Base-by-base conservation (phyloP, 305 asterid genomes). In the Fraxinus sp. region DNA sequence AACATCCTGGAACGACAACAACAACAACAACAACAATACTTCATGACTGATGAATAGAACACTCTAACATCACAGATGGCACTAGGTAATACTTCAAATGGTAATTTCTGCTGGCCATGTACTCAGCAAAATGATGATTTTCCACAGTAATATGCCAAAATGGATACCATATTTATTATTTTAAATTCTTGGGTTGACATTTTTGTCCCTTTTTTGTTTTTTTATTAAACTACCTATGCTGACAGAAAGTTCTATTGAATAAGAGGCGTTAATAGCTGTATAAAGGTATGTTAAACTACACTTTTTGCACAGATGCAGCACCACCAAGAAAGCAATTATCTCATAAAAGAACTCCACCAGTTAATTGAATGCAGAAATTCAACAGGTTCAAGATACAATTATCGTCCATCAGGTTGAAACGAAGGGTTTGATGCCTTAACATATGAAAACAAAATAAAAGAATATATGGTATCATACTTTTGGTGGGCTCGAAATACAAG, bases 1-100 rank as follows among this genome's bases (percentile, higher is more conserved):
- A 80, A 95, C 99, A 85, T 95, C 99, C 99, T 95, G 94, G 84
- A 84, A 83, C 18, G 33, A n/a, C n/a, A n/a, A 79, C 72, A 28
- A 30, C 32, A 30, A 30, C 32, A 77, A 78, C 75, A 77, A 78
- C 76, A 74, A 35, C 76, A 75, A 83, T 76, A 74, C 33, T 75
- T 77, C 32, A 66, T 77, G 28, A 72, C 41, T 13, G 7, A 37
- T 32, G 70, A 55, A 18, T 5, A n/a, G 37, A 74, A 20, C 74
- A 44, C 37, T 68, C 46, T 73, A 55, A 79, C 37, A 20, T n/a
- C 77, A 71, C 57, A 85, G 74, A 68, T 32, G 22, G 66, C 24
- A 59, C 70, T 59, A 59, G 30, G 10, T 22, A 59, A 59, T 52
- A 52, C 22, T 55, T 5, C 28, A 22, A 26, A 59, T 20, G 71